phyloP scores from a whole-genome alignment of 176 grass and related monocot species.

The Hordeum marinum region DNA sequence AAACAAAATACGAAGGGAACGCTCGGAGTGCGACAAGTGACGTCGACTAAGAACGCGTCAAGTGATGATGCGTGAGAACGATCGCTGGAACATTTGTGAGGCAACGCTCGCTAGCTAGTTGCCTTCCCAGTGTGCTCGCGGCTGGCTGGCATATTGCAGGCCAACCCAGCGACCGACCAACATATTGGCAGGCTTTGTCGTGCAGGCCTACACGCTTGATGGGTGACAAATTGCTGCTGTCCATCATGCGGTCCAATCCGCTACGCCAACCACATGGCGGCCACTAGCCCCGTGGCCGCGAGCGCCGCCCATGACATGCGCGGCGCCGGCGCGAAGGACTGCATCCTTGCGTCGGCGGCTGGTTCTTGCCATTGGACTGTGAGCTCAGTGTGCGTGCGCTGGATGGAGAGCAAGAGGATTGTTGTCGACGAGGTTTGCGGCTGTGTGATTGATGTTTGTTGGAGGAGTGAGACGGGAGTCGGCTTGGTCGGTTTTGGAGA shows the following conservation, averaged over 20 bases:
- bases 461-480: neutral
- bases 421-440: neutral
- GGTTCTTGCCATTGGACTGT: slow-evolving; percentile 14
- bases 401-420: neutral
- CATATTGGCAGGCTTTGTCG: neutral
- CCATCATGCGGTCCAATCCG: neutral
- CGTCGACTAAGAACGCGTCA: too few relatives aligned
- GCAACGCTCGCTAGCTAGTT: too few relatives aligned
- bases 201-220: slow-evolving; percentile 6
- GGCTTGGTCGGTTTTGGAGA: neutral
- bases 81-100: too few relatives aligned
- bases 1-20: too few relatives aligned
- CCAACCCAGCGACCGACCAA: neutral
- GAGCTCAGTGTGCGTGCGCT: neutral
- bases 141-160: too few relatives aligned
- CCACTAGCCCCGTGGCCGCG: slow-evolving; percentile 9
- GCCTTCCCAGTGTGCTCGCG: too few relatives aligned
- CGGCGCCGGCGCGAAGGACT: slow-evolving; percentile 18
- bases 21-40: too few relatives aligned
- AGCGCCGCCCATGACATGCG: slow-evolving; percentile 5
- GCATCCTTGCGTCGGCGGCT: slow-evolving; percentile 23
- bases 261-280: slow-evolving; percentile 43
- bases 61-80: too few relatives aligned
- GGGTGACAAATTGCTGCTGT: neutral
- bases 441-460: neutral